Conservation (phyloP, 2,329 filamentous ascomycete species). For the Chrysoporthe deuterocubensis region DNA sequence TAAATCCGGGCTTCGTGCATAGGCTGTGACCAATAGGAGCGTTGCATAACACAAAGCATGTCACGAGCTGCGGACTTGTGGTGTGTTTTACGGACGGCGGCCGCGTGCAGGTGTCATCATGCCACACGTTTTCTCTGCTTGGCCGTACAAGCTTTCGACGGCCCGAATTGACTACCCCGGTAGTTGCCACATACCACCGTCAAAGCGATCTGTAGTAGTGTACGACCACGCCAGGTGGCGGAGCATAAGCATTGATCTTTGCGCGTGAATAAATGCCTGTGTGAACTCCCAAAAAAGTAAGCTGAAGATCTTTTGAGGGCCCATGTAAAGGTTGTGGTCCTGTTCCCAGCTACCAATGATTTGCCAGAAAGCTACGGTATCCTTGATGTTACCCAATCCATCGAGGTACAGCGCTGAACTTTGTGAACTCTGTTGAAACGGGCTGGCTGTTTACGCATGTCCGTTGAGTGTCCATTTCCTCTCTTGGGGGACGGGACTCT, state of each 20-base stretch:
- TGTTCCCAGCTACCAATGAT: too few relatives aligned
- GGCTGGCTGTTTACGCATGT: too few relatives aligned
- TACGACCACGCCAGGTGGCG: background rate
- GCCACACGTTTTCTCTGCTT: background rate
- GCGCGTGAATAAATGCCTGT: background rate
- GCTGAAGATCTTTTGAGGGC: background rate
- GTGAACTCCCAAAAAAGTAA: background rate
- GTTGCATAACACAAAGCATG: too few relatives aligned
- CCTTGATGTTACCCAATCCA: too few relatives aligned
- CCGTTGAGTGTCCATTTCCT: too few relatives aligned
- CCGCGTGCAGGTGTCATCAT: background rate
- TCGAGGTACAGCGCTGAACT: too few relatives aligned
- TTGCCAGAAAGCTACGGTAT: too few relatives aligned
- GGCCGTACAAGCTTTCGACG: background rate
- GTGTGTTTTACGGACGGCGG: background rate
- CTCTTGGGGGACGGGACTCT: too few relatives aligned
- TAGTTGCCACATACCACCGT: background rate
- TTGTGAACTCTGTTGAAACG: too few relatives aligned
- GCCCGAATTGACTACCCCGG: background rate
- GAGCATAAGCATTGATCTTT: background rate
- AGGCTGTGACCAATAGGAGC: background rate
- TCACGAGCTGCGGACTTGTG: background rate
- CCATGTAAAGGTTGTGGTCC: too few relatives aligned
- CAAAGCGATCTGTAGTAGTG: background rate
- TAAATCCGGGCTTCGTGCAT: background rate